A percentile compares a stretch with the other conserved stretches of the same genome.
Conservation (phyloP, 495 filamentous ascomycete genomes). For the Pseudevernia furfuracea region DNA sequence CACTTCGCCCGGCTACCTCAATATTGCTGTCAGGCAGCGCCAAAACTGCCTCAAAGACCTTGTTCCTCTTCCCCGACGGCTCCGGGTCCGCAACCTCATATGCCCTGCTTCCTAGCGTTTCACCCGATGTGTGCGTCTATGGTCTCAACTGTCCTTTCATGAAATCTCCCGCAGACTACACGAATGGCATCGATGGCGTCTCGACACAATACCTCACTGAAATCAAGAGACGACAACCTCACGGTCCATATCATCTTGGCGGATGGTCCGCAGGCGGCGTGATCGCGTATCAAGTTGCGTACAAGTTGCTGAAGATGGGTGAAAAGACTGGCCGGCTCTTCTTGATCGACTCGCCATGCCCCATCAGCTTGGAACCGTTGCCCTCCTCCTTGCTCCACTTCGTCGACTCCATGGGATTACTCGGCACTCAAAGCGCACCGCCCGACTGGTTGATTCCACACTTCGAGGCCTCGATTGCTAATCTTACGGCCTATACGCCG, state of each 20-base stretch:
- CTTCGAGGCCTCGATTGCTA: constrained; percentile 66
- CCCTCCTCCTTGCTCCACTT: constrained; percentile 66
- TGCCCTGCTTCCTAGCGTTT: constrained; percentile 40
- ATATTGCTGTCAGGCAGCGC: constrained; percentile 47
- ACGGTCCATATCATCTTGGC: constrained; percentile 59
- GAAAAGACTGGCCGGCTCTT: constrained; percentile 65
- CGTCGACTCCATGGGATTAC: constrained; percentile 69
- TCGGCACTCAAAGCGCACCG: constrained; percentile 48
- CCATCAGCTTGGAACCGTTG: constrained; percentile 63
- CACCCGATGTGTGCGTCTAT: constrained; percentile 42
- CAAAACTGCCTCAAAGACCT: constrained; percentile 50
- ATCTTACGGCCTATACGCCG: constrained; percentile 61
- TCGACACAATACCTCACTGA: constrained; percentile 51
- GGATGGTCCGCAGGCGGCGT: constrained; percentile 84
- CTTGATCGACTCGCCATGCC: constrained; percentile 75
- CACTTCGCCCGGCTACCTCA: constrained; percentile 37
- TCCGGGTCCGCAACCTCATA: constrained; percentile 63
- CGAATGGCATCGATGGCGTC: constrained; percentile 47
- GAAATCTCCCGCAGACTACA: constrained; percentile 46
- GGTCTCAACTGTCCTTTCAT: constrained; percentile 62
- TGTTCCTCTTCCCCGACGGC: constrained; percentile 75
- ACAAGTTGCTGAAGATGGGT: constrained; percentile 50
- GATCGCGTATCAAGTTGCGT: constrained; percentile 73
- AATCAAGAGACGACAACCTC: constrained; percentile 63
- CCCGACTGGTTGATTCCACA: constrained; percentile 75